These are phyloP conservation scores for Paraglomus brasilianum DNA, from an alignment of 192 early-diverging fungal species.

Conservation along the genomic window DNA sequence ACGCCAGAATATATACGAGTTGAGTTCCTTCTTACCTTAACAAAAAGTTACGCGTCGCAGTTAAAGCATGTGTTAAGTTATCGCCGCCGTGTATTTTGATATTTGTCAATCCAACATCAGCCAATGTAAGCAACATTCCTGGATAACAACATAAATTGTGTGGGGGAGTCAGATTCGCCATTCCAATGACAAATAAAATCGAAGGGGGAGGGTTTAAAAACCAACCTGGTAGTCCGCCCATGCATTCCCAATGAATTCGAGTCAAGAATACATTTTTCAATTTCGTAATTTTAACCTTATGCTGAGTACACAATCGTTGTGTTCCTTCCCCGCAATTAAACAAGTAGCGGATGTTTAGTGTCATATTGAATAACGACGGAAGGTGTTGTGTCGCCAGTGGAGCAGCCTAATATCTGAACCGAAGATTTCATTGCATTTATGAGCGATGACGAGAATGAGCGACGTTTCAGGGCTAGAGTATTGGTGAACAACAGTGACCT, in stretches of 20 bases:
- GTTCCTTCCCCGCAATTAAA: constrained; percentile 94
- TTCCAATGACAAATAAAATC: not conserved
- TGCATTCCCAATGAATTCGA: constrained; percentile 75
- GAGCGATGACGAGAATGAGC: constrained; percentile 36
- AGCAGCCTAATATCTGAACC: constrained; percentile 51
- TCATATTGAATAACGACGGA: constrained; percentile 78
- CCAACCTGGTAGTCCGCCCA: constrained; percentile 86
- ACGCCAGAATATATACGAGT: not conserved
- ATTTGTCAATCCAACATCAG: constrained; percentile 66
- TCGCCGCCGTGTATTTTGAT: constrained; percentile 70
- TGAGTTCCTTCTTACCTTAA: constrained; percentile 43
- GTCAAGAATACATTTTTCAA: constrained; percentile 79
- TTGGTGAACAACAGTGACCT: not conserved
- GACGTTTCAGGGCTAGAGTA: not conserved
- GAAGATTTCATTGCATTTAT: constrained; percentile 48
- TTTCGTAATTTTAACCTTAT: constrained; percentile 70
- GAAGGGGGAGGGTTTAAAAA: not conserved
- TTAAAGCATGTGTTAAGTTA: constrained; percentile 79
- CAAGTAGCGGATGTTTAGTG: constrained; percentile 56
- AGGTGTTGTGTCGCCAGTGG: constrained; percentile 50
- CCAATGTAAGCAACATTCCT: constrained; percentile 90
- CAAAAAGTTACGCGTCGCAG: constrained; percentile 77
- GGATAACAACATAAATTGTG: not conserved
- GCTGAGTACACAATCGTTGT: constrained; percentile 82
- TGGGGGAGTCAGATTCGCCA: not conserved